Base-by-base conservation (phyloP, 192 early-diverging fungal species). In the Entomortierella parvispora region DNA sequence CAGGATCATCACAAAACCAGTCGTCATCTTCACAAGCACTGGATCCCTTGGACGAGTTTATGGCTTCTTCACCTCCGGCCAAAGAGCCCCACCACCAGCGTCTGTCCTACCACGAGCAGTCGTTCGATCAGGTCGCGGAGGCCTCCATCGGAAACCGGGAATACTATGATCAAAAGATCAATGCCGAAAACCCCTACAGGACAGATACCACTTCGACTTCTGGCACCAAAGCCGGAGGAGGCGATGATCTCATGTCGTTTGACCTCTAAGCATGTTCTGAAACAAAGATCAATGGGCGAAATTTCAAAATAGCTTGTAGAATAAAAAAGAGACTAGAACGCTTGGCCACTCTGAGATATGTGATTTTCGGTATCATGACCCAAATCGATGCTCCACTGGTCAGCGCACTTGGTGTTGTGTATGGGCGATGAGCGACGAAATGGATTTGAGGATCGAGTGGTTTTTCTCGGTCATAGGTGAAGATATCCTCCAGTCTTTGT, bases 101-200 rank as follows among this genome's bases (percentile, higher is more conserved):
- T 7, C 34, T 77, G 32, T 68, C 65, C 2, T 77, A 77, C 55
- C 65, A 66, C 45, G 74, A 77, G 32, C 74, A 77, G 55, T 68
- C 65, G 2, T 77, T 77, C 53, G 74, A 77, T 3, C 74, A 77
- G 23, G 65, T 77, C 25, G 74, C 74, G 4, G 74, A 77, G 32
- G 74, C 74, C 3, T 77, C 74, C 34, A 77, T 77, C 25, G 74
- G 74, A 12, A 77, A 77, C 61, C 74, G 68, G n/a, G 66, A 68
- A 29, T 77, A 77, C 49, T 77, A 77, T 47, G 74, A 77, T 25
- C 74, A 68, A 51, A 68, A 68, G 60, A 68, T 77, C 18, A 68
- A 68, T 50, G 61, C 74, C 0, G 74, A 77, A 26, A 77, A 77
- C 49, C 74, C 74, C 15, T 77, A 77, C 58, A 42, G 74, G 0